Percentiles rank a stretch among this genome's conserved stretches.
These are phyloP conservation scores for Besnoitia besnoiti DNA, from an alignment of 169 alveolate species.

Conservation along the genomic window DNA sequence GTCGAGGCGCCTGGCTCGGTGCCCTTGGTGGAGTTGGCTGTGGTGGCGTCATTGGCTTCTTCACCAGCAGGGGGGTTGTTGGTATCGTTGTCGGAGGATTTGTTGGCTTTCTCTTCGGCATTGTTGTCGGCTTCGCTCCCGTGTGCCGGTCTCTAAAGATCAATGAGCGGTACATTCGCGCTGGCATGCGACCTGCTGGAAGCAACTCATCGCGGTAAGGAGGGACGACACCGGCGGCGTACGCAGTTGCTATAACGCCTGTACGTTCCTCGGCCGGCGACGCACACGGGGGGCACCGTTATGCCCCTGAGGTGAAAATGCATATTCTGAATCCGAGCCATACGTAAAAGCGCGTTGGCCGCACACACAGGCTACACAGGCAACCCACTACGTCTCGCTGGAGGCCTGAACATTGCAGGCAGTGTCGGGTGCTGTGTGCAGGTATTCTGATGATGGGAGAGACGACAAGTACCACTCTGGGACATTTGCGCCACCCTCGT, in stretches of 20 bases:
- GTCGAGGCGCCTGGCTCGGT: constrained; percentile 65
- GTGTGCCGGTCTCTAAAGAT: constrained; percentile 73
- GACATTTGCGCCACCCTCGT: neutral
- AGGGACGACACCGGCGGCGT: neutral
- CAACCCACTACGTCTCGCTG: neutral
- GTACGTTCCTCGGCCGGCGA: no score
- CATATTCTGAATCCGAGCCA: no score
- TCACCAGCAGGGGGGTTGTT: constrained; percentile 40
- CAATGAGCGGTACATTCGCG: constrained; percentile 75
- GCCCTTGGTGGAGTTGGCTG: constrained; percentile 65
- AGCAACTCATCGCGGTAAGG: neutral
- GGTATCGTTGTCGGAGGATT: constrained; percentile 70
- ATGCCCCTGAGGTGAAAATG: no score
- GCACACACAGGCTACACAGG: neutral
- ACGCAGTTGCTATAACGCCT: no score
- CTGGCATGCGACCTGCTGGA: constrained; percentile 57
- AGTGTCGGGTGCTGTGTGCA: neutral
- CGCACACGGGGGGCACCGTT: no score
- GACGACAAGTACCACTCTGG: constrained; percentile 1
- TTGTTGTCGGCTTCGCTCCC: constrained; percentile 78
- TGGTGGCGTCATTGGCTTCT: constrained; percentile 60
- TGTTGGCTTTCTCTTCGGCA: constrained; percentile 74
- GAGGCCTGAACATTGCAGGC: neutral
- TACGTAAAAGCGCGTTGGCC: no score
- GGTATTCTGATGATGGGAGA: constrained; percentile 17